These are phyloP conservation scores for Aspergillus neotritici DNA, from an alignment of 2,329 filamentous ascomycete species.

Conservation along the genomic window DNA sequence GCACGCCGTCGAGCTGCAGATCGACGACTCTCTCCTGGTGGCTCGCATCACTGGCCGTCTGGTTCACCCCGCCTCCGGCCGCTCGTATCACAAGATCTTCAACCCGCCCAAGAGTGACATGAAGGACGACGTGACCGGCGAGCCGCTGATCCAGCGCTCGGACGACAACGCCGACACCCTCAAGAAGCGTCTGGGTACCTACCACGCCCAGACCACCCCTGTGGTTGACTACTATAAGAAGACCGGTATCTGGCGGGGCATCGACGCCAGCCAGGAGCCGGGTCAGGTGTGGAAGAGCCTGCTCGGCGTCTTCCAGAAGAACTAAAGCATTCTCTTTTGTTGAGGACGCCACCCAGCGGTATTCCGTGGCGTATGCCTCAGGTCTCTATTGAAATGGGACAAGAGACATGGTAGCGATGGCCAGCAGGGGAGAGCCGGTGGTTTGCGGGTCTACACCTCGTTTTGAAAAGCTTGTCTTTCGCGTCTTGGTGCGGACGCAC, in stretches of 20 bases:
- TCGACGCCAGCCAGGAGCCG: slow-evolving; percentile 94
- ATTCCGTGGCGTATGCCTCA: too few species aligned
- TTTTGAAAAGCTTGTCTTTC: slow-evolving; percentile 9
- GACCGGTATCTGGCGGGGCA: slow-evolving; percentile 91
- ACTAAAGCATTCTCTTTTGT: slow-evolving; percentile 25
- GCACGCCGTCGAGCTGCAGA: slow-evolving; percentile 93
- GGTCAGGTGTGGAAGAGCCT: slow-evolving; percentile 93
- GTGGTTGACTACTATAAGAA: slow-evolving; percentile 96
- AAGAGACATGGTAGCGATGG: too few species aligned
- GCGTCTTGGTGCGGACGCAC: slow-evolving; percentile 14
- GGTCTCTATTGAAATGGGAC: neutral
- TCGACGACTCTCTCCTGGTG: slow-evolving; percentile 89
- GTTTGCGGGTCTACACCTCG: neutral
- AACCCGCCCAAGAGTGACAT: slow-evolving; percentile 92
- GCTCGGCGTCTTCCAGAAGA: slow-evolving; percentile 71
- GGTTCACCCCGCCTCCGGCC: slow-evolving; percentile 90
- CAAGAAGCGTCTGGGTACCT: slow-evolving; percentile 88
- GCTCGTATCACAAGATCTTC: slow-evolving; percentile 97
- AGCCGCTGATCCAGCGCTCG: slow-evolving; percentile 90
- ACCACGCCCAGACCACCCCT: slow-evolving; percentile 87
- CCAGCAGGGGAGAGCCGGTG: too few species aligned
- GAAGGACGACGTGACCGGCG: slow-evolving; percentile 95
- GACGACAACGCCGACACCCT: slow-evolving; percentile 96
- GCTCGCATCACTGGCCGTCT: slow-evolving; percentile 94
- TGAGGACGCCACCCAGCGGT: neutral